These are phyloP conservation scores for Lyophyllum semitale DNA, from an alignment of 768 basidiomycete species.

Conservation along the genomic window DNA sequence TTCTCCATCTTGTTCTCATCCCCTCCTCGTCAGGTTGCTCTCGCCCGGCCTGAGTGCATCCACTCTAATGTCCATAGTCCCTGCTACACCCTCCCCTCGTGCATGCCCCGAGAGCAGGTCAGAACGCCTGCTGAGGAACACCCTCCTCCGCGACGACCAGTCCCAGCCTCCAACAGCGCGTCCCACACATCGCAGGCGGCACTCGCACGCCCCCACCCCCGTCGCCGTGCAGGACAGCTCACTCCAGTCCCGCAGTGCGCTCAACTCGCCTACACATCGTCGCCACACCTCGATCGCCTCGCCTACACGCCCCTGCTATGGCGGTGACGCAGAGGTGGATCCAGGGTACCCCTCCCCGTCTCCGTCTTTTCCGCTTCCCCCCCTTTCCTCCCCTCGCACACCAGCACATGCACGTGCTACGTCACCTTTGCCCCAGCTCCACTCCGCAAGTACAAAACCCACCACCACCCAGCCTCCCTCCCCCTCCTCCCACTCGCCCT, in stretches of 20 bases:
- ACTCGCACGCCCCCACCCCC: constrained; percentile 28
- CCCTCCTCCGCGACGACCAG: constrained; percentile 48
- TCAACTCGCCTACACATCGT: constrained; percentile 15
- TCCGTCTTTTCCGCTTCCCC: no score
- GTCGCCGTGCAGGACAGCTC: constrained; percentile 18
- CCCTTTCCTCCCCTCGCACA: constrained; percentile 3
- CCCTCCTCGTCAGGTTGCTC: not conserved
- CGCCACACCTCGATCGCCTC: not conserved
- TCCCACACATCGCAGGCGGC: constrained; percentile 21
- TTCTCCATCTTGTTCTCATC: not conserved
- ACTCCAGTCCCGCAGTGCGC: constrained; percentile 35
- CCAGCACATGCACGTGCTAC: not conserved
- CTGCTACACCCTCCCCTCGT: constrained; percentile 17
- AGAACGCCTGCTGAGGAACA: constrained; percentile 56
- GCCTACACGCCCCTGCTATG: not conserved
- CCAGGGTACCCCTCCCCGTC: constrained; percentile 20
- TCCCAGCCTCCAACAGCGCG: not conserved
- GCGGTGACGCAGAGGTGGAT: constrained; percentile 8
- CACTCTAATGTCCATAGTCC: not conserved
- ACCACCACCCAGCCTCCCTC: constrained; percentile 2
- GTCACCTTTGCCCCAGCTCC: not conserved
- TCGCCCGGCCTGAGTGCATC: not conserved
- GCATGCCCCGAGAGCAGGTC: constrained; percentile 51
- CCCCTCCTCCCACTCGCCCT: constrained; percentile 2
- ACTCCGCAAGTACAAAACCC: constrained; percentile 9